These are phyloP conservation scores for Rhinocladiella mackenziei DNA, from an alignment of 2,329 filamentous ascomycete species.

Conservation along the genomic window DNA sequence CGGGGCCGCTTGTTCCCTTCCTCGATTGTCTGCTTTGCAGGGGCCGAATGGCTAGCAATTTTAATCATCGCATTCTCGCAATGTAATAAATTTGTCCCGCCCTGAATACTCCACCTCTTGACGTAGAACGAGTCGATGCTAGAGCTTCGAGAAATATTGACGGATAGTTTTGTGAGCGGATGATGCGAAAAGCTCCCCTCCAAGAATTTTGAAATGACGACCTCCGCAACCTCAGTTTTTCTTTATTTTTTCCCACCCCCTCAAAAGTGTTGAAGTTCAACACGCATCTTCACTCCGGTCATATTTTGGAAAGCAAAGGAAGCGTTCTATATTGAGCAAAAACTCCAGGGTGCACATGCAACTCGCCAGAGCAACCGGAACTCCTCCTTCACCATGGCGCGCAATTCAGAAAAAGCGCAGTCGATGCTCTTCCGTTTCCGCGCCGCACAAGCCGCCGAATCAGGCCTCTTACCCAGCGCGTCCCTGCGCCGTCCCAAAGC, in stretches of 20 bases:
- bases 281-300: too few species aligned
- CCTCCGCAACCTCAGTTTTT: conserved; percentile 4
- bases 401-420: conserved; percentile 97
- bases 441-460: conserved; percentile 90
- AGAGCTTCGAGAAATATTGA: too few species aligned
- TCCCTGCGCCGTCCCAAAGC: conserved; percentile 84
- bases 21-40: too few species aligned
- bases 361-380: not conserved
- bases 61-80: not conserved
- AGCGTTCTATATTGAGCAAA: too few species aligned
- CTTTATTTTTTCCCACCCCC: conserved; percentile 2
- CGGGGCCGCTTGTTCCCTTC: too few species aligned
- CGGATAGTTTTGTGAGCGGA: too few species aligned
- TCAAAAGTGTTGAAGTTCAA: not conserved
- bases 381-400: conserved; percentile 57
- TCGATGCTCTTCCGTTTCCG: conserved; percentile 99
- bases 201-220: conserved; percentile 1
- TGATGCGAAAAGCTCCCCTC: too few species aligned
- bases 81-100: not conserved
- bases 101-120: too few species aligned
- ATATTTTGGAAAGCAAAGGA: too few species aligned
- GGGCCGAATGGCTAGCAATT: not conserved
- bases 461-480: conserved; percentile 91
- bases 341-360: too few species aligned
- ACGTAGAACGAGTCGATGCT: too few species aligned